These are phyloP conservation scores for Coniochaeta sp. DNA, from an alignment of 2,329 filamentous ascomycete genomes.

Conservation along the genomic window DNA sequence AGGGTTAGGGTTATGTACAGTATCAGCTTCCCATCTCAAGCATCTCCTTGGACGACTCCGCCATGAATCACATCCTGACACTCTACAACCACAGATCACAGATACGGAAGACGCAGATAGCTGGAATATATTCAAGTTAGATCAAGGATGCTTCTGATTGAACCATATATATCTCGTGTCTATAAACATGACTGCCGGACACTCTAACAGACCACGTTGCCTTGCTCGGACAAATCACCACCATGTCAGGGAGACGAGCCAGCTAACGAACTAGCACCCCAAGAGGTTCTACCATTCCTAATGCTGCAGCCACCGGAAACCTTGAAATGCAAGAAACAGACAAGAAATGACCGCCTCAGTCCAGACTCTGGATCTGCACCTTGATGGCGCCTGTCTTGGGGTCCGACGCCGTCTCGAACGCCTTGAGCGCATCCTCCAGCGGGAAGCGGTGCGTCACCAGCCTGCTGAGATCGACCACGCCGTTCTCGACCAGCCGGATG, in stretches of 20 bases:
- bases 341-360: conserved; percentile 24
- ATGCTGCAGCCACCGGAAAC: not conserved
- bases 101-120: too few relatives aligned
- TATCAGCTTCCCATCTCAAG: too few relatives aligned
- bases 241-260: conserved; percentile 4
- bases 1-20: too few relatives aligned
- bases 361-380: conserved; percentile 79
- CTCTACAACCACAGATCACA: too few relatives aligned
- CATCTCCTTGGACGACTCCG: too few relatives aligned
- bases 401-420: conserved; percentile 83
- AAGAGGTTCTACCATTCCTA: not conserved
- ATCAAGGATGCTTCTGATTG: too few relatives aligned
- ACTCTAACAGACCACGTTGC: too few relatives aligned
- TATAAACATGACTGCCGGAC: not conserved
- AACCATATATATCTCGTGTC: too few relatives aligned
- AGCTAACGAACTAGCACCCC: not conserved
- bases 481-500: conserved; percentile 78
- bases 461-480: conserved; percentile 71
- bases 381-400: conserved; percentile 95
- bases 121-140: too few relatives aligned
- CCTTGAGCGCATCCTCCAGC: conserved; percentile 80
- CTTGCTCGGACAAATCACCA: too few relatives aligned
- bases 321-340: not conserved
- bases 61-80: too few relatives aligned
- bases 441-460: conserved; percentile 84